Percentiles rank a stretch among this genome's conserved stretches.
Conservation (phyloP, 192 early-diverging fungal genomes). For the Backusella psychrophila region DNA sequence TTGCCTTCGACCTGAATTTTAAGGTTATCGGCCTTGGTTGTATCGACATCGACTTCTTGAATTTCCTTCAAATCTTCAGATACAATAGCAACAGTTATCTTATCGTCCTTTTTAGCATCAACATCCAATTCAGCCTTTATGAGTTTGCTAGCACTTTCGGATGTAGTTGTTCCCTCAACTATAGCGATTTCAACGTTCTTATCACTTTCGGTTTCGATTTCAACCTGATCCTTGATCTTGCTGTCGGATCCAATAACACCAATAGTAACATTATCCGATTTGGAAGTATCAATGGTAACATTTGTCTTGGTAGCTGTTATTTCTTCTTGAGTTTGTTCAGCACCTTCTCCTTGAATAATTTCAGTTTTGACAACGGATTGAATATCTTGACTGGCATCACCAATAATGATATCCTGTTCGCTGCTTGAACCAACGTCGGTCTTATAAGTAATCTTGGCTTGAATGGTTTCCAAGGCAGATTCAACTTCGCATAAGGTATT, state of each 20-base stretch:
- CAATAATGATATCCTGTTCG: neutral
- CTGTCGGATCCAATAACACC: neutral
- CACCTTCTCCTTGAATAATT: neutral
- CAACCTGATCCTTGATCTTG: neutral
- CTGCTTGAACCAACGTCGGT: neutral
- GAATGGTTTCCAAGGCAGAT: neutral
- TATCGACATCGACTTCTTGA: slow-evolving; percentile 5
- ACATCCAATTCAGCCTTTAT: neutral
- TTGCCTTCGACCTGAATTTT: neutral
- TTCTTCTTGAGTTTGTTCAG: neutral
- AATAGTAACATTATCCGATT: neutral
- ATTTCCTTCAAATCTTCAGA: neutral
- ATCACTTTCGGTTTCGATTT: neutral
- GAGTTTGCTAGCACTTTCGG: neutral
- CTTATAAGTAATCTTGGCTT: neutral
- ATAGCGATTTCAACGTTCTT: neutral
- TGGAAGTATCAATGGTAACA: neutral
- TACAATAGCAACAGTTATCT: neutral
- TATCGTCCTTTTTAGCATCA: neutral
- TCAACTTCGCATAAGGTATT: neutral
- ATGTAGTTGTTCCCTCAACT: neutral
- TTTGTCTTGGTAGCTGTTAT: neutral
- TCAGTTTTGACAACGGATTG: neutral
- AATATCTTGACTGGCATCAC: neutral
- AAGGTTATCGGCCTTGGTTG: neutral